phyloP scores from a whole-genome alignment of 2,329 filamentous ascomycete species.

The Nakataea oryzae region DNA sequence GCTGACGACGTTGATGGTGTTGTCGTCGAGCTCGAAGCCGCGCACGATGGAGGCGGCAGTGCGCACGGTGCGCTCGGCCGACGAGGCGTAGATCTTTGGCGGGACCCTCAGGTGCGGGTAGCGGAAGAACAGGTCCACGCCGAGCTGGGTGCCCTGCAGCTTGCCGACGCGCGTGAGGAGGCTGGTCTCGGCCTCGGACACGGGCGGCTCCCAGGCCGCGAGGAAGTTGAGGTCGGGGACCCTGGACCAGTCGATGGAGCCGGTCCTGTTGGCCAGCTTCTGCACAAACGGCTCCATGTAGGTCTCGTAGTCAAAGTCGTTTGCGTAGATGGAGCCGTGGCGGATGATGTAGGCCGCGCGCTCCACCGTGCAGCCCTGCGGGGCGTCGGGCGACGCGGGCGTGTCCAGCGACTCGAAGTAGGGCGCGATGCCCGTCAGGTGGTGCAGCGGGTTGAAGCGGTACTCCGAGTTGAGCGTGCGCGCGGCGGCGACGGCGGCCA shows the following conservation, averaged over 20 bases:
- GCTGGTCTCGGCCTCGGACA: slow-evolving; percentile 45
- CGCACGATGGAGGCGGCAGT: slow-evolving; percentile 48
- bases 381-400: slow-evolving; percentile 27
- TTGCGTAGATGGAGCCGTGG: slow-evolving; percentile 51
- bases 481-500: slow-evolving; percentile 1
- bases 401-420: slow-evolving; percentile 47
- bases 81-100: slow-evolving; percentile 49
- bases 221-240: slow-evolving; percentile 47
- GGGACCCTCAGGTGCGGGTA: slow-evolving; percentile 45
- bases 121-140: slow-evolving; percentile 45
- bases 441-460: slow-evolving; percentile 41
- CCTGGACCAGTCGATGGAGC: slow-evolving; percentile 38
- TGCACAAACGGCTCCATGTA: slow-evolving; percentile 45
- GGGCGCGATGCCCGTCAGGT: slow-evolving; percentile 43
- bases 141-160: slow-evolving; percentile 48
- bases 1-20: slow-evolving; percentile 41
- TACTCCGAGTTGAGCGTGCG: slow-evolving; percentile 31
- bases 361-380: slow-evolving; percentile 37
- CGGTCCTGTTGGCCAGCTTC: slow-evolving; percentile 47
- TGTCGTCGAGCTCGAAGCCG: slow-evolving; percentile 41
- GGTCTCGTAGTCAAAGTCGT: slow-evolving; percentile 46
- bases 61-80: slow-evolving; percentile 49
- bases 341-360: slow-evolving; percentile 45
- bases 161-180: slow-evolving; percentile 51
- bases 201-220: slow-evolving; percentile 42